Base-by-base conservation (phyloP, 108 stramenopile genomes). In the Schizochytrium sp. region DNA sequence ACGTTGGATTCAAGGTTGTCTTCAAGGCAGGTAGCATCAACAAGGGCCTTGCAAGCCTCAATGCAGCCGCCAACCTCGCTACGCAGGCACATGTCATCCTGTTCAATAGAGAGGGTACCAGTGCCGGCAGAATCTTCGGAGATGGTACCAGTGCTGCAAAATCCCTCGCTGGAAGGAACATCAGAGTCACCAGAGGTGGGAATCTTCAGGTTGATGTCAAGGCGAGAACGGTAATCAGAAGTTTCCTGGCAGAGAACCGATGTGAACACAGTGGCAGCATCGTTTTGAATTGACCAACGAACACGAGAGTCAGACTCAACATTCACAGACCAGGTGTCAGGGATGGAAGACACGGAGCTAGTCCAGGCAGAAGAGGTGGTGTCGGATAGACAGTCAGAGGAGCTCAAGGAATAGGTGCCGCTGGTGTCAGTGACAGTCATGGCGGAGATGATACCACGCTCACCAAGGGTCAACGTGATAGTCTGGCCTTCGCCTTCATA, bases 41-140 rank as follows among this genome's bases (percentile, higher is more conserved):
- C 76, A 10, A 83, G 53, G 50, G 76, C 76, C 53, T 83, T 83
- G 76, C 76, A 83, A 0, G 53, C 76, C 76, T 55, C 76, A 28
- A 83, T 47, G 53, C 47, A 55, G 50, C 53, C 76, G 47, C 50
- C 50, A 2, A 83, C 28, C 2, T 83, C 53, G 15, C 47, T 10
- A 40, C 76, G 76, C 45, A 83, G 53, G 3, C 76, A 83, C 50
- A 47, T n/a, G 3, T 55, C 53, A 28, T 83, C 50, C 76, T 55
- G 8, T n/a, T n/a, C 10, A 28, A 55, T 10, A 15, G 40, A 2
- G 2, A 41, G 40, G 15, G 28, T 44, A 28, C 40, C 42, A 15
- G 72, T 72, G 1, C 72, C 72, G 72, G 72, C 72, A 1, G 72
- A 41, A 1, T 13, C 15, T 28, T 44, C 72, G 42, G 1, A n/a